phyloP scores from a whole-genome alignment of 495 filamentous ascomycete species.

The Hypoxylon rickii region DNA sequence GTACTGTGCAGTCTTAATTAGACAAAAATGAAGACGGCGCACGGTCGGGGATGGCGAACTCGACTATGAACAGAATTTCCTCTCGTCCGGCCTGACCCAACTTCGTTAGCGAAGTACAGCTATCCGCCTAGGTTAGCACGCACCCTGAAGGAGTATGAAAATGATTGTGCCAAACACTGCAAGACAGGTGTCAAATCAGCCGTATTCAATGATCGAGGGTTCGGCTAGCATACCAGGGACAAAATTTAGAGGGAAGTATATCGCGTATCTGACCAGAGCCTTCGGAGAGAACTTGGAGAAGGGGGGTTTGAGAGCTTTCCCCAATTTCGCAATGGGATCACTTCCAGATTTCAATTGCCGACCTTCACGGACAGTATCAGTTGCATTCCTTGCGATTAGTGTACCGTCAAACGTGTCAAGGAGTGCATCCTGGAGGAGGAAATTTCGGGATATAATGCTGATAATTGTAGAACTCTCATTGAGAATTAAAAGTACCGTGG shows the following conservation, averaged over 20 bases:
- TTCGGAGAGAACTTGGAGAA: constrained; percentile 68
- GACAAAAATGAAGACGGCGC: constrained; percentile 6
- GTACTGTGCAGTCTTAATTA: constrained; percentile 58
- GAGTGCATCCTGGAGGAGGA: constrained; percentile 77
- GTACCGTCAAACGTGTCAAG: constrained; percentile 92
- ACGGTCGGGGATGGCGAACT: constrained; percentile 19
- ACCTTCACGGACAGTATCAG: constrained; percentile 66
- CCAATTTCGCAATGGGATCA: constrained; percentile 70
- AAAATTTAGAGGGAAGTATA: constrained; percentile 89
- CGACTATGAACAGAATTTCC: constrained; percentile 45
- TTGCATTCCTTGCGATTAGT: constrained; percentile 61
- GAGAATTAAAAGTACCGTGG: constrained; percentile 76
- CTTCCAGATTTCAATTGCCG: constrained; percentile 67
- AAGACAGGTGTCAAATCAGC: background rate
- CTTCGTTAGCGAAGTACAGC: no score
- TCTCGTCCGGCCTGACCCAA: constrained; percentile 42
- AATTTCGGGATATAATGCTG: constrained; percentile 71
- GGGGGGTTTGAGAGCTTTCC: constrained; percentile 71
- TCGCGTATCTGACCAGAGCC: constrained; percentile 69
- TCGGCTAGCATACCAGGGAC: constrained; percentile 61
- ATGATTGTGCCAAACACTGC: constrained; percentile 76
- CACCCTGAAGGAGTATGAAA: constrained; percentile 79
- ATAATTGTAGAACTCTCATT: constrained; percentile 82
- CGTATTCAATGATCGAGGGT: background rate
- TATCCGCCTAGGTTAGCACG: no score